Percentiles rank a stretch among this genome's conserved stretches.
Conservation (phyloP, 2,329 filamentous ascomycete species). For the Trichoderma sp. region DNA sequence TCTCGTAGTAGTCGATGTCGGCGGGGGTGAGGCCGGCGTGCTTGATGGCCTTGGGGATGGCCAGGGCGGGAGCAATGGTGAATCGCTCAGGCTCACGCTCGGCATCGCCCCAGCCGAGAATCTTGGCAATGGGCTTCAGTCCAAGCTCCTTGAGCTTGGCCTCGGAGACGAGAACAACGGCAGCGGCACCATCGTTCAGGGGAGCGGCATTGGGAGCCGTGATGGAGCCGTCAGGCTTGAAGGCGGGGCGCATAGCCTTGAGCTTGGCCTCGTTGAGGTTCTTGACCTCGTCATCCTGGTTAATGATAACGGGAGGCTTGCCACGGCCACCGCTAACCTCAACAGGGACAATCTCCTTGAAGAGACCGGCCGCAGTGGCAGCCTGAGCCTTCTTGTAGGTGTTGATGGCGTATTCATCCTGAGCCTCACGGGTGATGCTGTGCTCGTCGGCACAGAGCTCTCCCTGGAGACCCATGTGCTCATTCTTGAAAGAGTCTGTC, state of each 20-base stretch:
- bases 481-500: slow-evolving; percentile 90
- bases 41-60: slow-evolving; percentile 95
- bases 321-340: slow-evolving; percentile 84
- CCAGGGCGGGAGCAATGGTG: slow-evolving; percentile 88
- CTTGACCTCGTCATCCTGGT: slow-evolving; percentile 92
- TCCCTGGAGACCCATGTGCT: slow-evolving; percentile 92
- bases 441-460: slow-evolving; percentile 91
- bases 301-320: slow-evolving; percentile 78
- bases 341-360: slow-evolving; percentile 86
- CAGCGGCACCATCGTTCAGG: slow-evolving; percentile 90
- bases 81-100: slow-evolving; percentile 90
- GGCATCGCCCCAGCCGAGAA: slow-evolving; percentile 95
- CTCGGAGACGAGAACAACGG: slow-evolving; percentile 90
- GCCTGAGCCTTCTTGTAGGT: slow-evolving; percentile 92
- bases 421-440: slow-evolving; percentile 73
- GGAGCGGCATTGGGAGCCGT: slow-evolving; percentile 96
- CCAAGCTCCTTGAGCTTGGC: slow-evolving; percentile 88
- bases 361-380: slow-evolving; percentile 76
- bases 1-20: slow-evolving; percentile 90
- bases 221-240: slow-evolving; percentile 80
- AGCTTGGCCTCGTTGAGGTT: slow-evolving; percentile 86
- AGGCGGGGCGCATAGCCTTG: slow-evolving; percentile 78
- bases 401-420: slow-evolving; percentile 94
- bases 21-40: slow-evolving; percentile 79
- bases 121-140: slow-evolving; percentile 91